phyloP scores from a whole-genome alignment of 352 stramenopile species.

The Phytophthora ohioensis region DNA sequence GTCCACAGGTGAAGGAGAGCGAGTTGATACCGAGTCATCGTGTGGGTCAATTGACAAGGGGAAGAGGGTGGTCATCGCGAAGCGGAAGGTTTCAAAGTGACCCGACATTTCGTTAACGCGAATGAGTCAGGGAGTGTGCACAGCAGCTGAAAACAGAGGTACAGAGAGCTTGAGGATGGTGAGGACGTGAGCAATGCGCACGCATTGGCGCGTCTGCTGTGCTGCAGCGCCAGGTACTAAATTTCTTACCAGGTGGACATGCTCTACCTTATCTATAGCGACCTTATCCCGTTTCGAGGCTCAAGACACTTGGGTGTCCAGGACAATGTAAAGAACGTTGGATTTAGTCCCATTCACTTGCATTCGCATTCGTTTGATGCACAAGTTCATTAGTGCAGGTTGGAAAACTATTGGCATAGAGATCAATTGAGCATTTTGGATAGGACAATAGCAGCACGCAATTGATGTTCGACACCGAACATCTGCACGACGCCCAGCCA shows the following conservation, averaged over 20 bases:
- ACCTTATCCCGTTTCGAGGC: constrained; percentile 19
- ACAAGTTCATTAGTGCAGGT: too few species aligned
- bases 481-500: background rate
- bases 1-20: constrained; percentile 15
- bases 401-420: background rate
- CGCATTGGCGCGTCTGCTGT: constrained; percentile 3
- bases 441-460: background rate
- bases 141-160: constrained; percentile 13
- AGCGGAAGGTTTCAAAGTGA: constrained; percentile 17
- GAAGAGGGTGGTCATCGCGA: constrained; percentile 20
- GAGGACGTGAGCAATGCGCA: constrained; percentile 17
- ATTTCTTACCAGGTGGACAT: background rate
- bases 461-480: background rate
- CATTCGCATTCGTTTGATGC: too few species aligned
- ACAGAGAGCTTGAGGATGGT: constrained; percentile 17
- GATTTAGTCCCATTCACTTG: background rate
- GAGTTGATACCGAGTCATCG: constrained; percentile 15
- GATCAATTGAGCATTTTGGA: background rate
- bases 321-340: background rate
- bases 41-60: background rate
- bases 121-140: constrained; percentile 12
- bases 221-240: background rate
- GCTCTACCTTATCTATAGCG: background rate
- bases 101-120: constrained; percentile 4
- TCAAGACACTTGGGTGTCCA: background rate